Evolutionary conservation across 2,329 filamentous ascomycete species (phyloP), one percentile per base, ranked within the genome.

Genomic region (Pezicula rhizophila): DNA sequence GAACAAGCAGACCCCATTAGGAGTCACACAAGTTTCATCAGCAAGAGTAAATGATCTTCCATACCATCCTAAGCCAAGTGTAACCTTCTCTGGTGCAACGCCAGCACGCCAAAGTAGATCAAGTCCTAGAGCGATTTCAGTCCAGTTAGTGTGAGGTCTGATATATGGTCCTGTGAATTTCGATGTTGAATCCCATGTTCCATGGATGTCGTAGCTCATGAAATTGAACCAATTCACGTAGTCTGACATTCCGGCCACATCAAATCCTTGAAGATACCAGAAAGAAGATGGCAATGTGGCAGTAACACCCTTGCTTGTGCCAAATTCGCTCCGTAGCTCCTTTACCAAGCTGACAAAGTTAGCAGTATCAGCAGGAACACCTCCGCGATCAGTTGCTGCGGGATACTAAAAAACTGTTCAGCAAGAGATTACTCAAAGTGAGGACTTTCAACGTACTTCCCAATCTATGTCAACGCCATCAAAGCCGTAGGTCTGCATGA

Each of bases 391-490:
- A 20, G 65, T 61, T 5, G 70, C 68, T 1, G 46, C 56, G 1
- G 59, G 61, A 39, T 67, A 63, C 43, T 68, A 23, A n/a, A 26
- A 20, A 1, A 2, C 28, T 20, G 39, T 26, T 42, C 64, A 40
- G 39, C 45, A 45, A 15, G 25, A 31, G 1, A 33, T 25, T 8
- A 25, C 14, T 45, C 17, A 45, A 31, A 31, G 8, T 3, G 28
- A 31, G 14, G 25, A 45, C 17, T 45, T 23, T 25, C 39, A 2
- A 42, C 39, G 14, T 26, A 42, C 39, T 41, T 69, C 66, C 73
- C 72, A 76, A 52, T 76, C 69, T n/a, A 76, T 54, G 45, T 76
- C 71, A 2, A 73, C 60, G 2, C 71, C 71, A 50, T 71, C 68
- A 45, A 76, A 73, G 2, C 61, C 62, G 53, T 72, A 74, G 6